Evolutionary conservation across 371 early-diverging fungal genomes (phyloP), one percentile per base, ranked within the genome.

Genomic region (Dichotomocladium elegans): DNA sequence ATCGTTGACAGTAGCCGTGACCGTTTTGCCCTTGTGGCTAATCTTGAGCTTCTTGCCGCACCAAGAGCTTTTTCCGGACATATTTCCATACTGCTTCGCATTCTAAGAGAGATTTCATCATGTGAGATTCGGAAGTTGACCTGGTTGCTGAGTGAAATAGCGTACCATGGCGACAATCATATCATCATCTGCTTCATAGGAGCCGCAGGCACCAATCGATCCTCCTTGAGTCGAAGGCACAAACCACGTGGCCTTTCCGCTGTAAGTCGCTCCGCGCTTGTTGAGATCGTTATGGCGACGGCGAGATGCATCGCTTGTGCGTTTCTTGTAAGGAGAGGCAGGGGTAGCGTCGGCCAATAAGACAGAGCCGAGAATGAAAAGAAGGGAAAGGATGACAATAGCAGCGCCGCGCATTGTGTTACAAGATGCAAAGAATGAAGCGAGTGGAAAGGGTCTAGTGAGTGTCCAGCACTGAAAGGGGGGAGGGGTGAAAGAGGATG

Each of bases 91-190:
- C 51, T 67, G 67, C 21, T 22, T 30, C 0, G 55, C 41, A 26
- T 62, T 67, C 65, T 60, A 24, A 26, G 1, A 22, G 24, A 27
- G 14, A 21, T 10, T 17, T 9, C 19, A 29, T 45, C 17, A 25
- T 3, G 15, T 44, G n/a, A 52, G 25, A 11, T 19, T 6, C 11
- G 12, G 35, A 24, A 34, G 7, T 1, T 34, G 21, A 12, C 8
- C 15, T 0, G 5, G 4, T 11, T 22, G 43, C 11, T 26, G 12
- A 25, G 19, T 44, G 28, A 5, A 8, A 2, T 33, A 37, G 17
- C 44, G 27, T 51, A 60, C 60, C 60, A 66, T 53, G 29, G 64
- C 71, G 34, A 64, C 66, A 58, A 65, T 56, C 9, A 27, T 33
- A 10, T 57, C 61, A 31, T 44, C 24, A 29, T 63, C 66, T 33